Base-by-base conservation (phyloP, 306 rosid species). In the Potentilla sterilis region DNA sequence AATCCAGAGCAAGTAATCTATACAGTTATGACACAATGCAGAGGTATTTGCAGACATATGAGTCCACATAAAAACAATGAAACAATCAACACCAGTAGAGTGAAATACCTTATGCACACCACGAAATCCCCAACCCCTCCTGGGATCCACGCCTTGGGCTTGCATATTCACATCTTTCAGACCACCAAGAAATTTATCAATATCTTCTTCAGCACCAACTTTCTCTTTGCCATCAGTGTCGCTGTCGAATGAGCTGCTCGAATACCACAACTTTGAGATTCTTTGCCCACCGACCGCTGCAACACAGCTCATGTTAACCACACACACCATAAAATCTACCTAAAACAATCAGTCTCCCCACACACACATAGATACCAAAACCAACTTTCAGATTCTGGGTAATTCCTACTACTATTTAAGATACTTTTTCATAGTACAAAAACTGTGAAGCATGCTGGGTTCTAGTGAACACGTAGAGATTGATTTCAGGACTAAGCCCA, bases 91-190 rank as follows among this genome's bases (percentile, higher is more conserved):
- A n/a, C n/a, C n/a, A n/a, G n/a, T n/a, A n/a, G n/a, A n/a, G n/a
- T n/a, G n/a, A n/a, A n/a, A 70, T 92, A 95, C 97, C 99, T 89
- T 95, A 81, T 95, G 99, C 69, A 95, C 99, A 64, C 99, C 99
- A 0, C 97, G 97, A 85, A 80, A 95, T 74, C 79, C 89, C 99
- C 99, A 92, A 67, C 99, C 97, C 76, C 78, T 88, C 77, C 76
- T 81, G 12, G 99, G 99, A 85, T 95, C 90, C 72, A 95, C 99
- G 72, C 96, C 84, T 55, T 92, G 99, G 49, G 91, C 91, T 48
- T 83, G 81, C 72, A 80, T 69, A 47, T 80, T 80, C 5, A 76
- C 61, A 4, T 72, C 71, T 46, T 48, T n/a, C 75, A 81, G 77
- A 7, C 72, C 81, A 77, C 91, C 89, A 76, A 89, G 85, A 67